Percentiles rank a stretch among this genome's conserved stretches.
Conservation (phyloP, 352 stramenopile genomes). For the Pythium pyrilobum region DNA sequence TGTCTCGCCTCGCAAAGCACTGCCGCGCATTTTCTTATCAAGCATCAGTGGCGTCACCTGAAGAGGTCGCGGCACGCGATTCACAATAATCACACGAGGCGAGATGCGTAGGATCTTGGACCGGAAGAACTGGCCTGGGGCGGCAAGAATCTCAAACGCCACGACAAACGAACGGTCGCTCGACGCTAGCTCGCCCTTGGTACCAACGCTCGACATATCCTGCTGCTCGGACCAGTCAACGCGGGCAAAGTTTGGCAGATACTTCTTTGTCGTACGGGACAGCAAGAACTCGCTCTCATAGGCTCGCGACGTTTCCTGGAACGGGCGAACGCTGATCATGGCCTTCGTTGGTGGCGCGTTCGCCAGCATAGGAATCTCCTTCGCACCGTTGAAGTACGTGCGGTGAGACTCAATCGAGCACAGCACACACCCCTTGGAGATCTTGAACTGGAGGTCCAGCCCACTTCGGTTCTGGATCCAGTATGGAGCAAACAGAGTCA, state of each 20-base stretch:
- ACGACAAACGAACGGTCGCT: slow-evolving; percentile 67
- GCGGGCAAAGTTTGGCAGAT: slow-evolving; percentile 64
- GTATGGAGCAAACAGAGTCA: slow-evolving; percentile 72
- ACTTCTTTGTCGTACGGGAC: slow-evolving; percentile 56
- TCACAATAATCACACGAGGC: slow-evolving; percentile 71
- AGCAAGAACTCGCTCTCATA: slow-evolving; percentile 55
- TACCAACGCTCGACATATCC: slow-evolving; percentile 74
- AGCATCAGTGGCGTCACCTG: slow-evolving; percentile 72
- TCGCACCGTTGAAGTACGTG: slow-evolving; percentile 53
- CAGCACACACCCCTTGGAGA: slow-evolving; percentile 42
- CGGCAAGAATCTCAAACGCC: slow-evolving; percentile 74
- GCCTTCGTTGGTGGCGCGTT: slow-evolving; percentile 58
- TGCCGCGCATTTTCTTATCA: slow-evolving; percentile 61
- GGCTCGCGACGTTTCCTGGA: slow-evolving; percentile 50
- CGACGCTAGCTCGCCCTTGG: slow-evolving; percentile 57
- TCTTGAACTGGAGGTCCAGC: slow-evolving; percentile 63
- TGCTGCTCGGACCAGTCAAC: slow-evolving; percentile 62
- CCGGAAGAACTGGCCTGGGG: slow-evolving; percentile 73
- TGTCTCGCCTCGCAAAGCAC: neutral
- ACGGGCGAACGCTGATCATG: slow-evolving; percentile 59
- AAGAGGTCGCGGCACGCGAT: slow-evolving; percentile 48
- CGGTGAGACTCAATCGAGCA: slow-evolving; percentile 68
- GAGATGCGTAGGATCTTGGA: slow-evolving; percentile 81
- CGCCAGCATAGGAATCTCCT: slow-evolving; percentile 60
- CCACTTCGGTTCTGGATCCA: slow-evolving; percentile 86